A percentile compares a stretch with the other conserved stretches of the same genome.
Evolutionary conservation across 2,329 filamentous ascomycete genomes (phyloP).

Genomic region (Nothophoma quercina): DNA sequence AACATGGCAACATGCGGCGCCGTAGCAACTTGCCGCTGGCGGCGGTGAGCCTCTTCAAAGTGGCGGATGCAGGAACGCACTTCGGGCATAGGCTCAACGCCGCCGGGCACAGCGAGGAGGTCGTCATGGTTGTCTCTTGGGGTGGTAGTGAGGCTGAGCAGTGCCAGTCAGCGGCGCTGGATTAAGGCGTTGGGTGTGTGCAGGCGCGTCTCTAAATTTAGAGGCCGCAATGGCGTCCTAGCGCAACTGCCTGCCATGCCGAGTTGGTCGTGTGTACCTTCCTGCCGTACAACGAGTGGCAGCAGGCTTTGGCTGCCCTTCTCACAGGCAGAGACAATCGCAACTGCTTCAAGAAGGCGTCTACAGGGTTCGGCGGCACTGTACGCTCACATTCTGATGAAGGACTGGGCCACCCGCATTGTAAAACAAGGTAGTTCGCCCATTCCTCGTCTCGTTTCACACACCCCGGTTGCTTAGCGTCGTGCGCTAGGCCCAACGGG

Average conservation of each 20-base stretch:
- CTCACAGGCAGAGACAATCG: constrained; percentile 8
- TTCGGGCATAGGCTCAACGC: constrained; percentile 13
- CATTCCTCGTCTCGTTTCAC: constrained; percentile 18
- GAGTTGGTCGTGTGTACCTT: constrained; percentile 11
- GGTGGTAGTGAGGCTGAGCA: constrained; percentile 38
- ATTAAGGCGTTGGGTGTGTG: constrained; percentile 20
- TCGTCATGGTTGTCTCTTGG: constrained; percentile 4
- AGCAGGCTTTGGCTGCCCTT: constrained; percentile 12
- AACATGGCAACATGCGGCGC: constrained; percentile 6
- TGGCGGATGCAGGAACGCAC: constrained; percentile 9
- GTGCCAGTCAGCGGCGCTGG: constrained; percentile 23
- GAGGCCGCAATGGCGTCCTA: constrained; percentile 16
- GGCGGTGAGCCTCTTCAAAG: constrained; percentile 18
- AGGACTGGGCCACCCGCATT: constrained; percentile 31
- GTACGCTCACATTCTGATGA: constrained; percentile 27
- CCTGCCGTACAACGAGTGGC: background rate
- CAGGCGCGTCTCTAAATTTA: constrained; percentile 31
- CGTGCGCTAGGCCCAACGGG: constrained; percentile 6
- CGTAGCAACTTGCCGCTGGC: constrained; percentile 2
- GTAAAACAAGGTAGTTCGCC: constrained; percentile 27
- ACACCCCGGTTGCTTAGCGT: constrained; percentile 17
- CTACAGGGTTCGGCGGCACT: constrained; percentile 12
- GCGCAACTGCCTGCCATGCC: constrained; percentile 6
- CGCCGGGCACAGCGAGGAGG: constrained; percentile 13
- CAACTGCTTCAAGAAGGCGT: constrained; percentile 12